phyloP scores from a whole-genome alignment of 257 asterid genomes.

The Orobanche coerulescens region DNA sequence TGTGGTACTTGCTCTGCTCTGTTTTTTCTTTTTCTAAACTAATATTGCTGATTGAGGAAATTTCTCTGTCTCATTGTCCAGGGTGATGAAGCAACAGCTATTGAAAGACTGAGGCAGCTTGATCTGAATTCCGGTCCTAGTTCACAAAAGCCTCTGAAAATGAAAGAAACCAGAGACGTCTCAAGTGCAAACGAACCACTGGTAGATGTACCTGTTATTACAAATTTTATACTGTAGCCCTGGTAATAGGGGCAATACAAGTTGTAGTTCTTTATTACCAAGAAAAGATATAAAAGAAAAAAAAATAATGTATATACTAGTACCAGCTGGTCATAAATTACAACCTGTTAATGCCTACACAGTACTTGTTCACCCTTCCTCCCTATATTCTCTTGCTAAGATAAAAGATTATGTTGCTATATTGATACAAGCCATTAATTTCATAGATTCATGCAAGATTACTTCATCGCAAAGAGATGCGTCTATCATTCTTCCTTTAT shows the following conservation, averaged over 20 bases:
- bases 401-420: neutral
- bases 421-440: neutral
- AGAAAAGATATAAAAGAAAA: neutral
- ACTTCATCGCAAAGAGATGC: neutral
- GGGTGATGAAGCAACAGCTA: constrained; percentile 80
- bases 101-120: constrained; percentile 68
- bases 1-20: constrained; percentile 14
- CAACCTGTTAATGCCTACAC: neutral
- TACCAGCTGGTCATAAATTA: constrained; percentile 11
- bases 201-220: constrained; percentile 39
- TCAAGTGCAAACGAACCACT: constrained; percentile 53
- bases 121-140: constrained; percentile 44
- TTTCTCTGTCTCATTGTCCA: constrained; percentile 28
- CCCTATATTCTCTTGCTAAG: neutral
- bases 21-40: neutral
- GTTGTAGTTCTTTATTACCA: neutral
- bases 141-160: constrained; percentile 43
- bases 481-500: neutral
- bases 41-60: constrained; percentile 17
- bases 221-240: constrained; percentile 2
- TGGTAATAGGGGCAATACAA: neutral
- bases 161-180: constrained; percentile 47
- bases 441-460: constrained; percentile 1
- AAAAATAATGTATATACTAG: neutral
- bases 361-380: neutral